These are phyloP conservation scores for Wallacemonas sp. DNA, from an alignment of 208 protist species.

Conservation along the genomic window DNA sequence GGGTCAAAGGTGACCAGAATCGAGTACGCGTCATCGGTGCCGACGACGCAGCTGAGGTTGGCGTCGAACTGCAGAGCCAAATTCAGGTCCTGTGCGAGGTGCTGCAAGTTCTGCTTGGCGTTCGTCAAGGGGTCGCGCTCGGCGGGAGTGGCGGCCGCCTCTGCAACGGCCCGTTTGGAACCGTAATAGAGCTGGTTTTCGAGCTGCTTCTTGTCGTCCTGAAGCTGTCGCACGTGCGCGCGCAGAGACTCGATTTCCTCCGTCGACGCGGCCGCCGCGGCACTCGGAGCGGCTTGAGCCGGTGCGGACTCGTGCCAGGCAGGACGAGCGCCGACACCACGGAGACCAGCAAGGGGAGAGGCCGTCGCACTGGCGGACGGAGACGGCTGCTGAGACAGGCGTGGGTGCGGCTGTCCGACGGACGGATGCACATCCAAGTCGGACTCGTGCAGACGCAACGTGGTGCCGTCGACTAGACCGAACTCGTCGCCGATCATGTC, in stretches of 20 bases:
- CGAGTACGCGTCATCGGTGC: slow-evolving; percentile 59
- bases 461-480: slow-evolving; percentile 29
- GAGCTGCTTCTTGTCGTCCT: slow-evolving; percentile 36
- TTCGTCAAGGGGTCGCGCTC: slow-evolving; percentile 39
- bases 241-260: slow-evolving; percentile 17
- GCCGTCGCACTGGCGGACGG: too few species aligned
- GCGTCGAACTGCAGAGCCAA: slow-evolving; percentile 65
- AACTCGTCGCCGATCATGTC: slow-evolving; percentile 70
- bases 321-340: not conserved
- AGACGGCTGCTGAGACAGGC: too few species aligned
- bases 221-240: slow-evolving; percentile 36
- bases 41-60: slow-evolving; percentile 76
- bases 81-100: slow-evolving; percentile 49
- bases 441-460: slow-evolving; percentile 2
- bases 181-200: slow-evolving; percentile 25
- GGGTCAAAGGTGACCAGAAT: slow-evolving; percentile 77
- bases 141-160: not conserved
- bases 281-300: not conserved
- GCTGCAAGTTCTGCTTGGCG: slow-evolving; percentile 54
- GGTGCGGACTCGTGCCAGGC: not conserved
- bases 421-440: not conserved
- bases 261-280: not conserved
- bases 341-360: not conserved
- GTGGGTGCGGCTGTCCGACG: too few species aligned
- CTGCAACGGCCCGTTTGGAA: not conserved